phyloP scores from a whole-genome alignment of 164 flowering plant species.

The Platanus orientalis region DNA sequence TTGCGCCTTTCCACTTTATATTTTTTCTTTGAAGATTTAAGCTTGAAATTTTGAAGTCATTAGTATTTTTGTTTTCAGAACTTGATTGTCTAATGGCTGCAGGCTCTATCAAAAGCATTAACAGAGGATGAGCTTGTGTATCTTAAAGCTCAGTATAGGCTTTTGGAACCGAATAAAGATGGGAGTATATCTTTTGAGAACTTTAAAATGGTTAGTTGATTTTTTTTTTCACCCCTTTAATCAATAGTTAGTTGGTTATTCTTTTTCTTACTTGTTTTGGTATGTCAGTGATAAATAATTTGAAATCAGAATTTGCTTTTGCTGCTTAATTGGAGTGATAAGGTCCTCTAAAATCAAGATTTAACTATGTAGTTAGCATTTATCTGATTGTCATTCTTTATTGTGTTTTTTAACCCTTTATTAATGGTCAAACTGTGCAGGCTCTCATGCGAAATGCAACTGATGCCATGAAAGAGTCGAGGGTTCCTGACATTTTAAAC shows the following conservation, averaged over 20 bases:
- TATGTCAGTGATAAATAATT: too few relatives aligned
- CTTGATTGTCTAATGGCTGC: conserved; percentile 16
- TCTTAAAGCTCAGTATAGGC: conserved; percentile 59
- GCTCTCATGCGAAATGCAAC: conserved; percentile 53
- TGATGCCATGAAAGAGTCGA: conserved; percentile 66
- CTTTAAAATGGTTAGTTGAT: conserved; percentile 48
- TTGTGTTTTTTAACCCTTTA: neutral
- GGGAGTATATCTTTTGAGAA: conserved; percentile 57
- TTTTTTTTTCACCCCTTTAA: neutral
- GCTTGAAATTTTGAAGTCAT: too few relatives aligned
- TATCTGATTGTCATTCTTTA: neutral
- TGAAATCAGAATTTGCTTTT: neutral
- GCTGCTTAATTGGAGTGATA: neutral
- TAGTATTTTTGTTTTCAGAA: neutral
- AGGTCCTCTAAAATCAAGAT: neutral
- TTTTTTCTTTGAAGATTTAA: too few relatives aligned
- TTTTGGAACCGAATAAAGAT: conserved; percentile 65
- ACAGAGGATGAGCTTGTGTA: conserved; percentile 69
- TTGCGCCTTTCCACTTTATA: too few relatives aligned
- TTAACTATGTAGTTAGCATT: neutral
- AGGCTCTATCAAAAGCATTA: conserved; percentile 91
- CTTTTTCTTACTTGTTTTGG: too few relatives aligned
- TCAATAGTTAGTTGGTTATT: too few relatives aligned
- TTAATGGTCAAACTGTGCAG: conserved; percentile 43
- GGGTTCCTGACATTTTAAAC: conserved; percentile 51